Percentiles rank a stretch among this genome's conserved stretches.
Conservation (phyloP, 805 yeast genomes). For the Hanseniaspora mollemarum region DNA sequence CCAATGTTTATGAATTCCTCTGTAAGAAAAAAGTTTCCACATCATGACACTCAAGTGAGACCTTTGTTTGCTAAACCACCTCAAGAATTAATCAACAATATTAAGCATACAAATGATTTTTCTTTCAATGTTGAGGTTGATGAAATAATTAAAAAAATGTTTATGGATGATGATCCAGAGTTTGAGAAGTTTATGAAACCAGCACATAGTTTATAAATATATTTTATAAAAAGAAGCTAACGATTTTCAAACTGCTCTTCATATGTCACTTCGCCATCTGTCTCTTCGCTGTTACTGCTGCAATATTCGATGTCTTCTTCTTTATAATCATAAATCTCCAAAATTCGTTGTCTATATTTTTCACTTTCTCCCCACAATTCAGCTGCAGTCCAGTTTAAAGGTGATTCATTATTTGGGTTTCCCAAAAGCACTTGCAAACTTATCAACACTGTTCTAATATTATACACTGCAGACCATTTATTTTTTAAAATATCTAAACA, state of each 20-base stretch:
- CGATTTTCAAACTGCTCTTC: background rate
- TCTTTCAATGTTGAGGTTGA: conserved; percentile 31
- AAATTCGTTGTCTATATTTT: conserved; percentile 27
- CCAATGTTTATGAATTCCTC: background rate
- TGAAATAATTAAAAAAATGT: conserved; percentile 28
- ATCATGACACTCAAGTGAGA: background rate
- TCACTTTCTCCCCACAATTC: conserved; percentile 39
- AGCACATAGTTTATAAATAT: conserved; percentile 5
- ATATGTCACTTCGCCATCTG: background rate
- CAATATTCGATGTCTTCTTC: conserved; percentile 18
- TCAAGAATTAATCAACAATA: conserved; percentile 20
- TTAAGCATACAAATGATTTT: conserved; percentile 28
- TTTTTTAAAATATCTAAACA: conserved; percentile 55
- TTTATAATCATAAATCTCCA: conserved; percentile 18
- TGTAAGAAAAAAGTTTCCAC: background rate
- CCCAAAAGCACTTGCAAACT: conserved; percentile 50
- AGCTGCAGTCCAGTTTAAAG: conserved; percentile 48
- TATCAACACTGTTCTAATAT: conserved; percentile 48
- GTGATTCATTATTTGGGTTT: conserved; percentile 50
- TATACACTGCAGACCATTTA: conserved; percentile 53
- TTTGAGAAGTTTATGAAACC: conserved; percentile 14
- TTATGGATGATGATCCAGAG: conserved; percentile 23
- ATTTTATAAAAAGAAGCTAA: background rate
- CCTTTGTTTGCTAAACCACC: background rate
- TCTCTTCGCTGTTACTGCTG: background rate